Conservation (phyloP, 306 rosid genomes). For the Prunus persica region DNA sequence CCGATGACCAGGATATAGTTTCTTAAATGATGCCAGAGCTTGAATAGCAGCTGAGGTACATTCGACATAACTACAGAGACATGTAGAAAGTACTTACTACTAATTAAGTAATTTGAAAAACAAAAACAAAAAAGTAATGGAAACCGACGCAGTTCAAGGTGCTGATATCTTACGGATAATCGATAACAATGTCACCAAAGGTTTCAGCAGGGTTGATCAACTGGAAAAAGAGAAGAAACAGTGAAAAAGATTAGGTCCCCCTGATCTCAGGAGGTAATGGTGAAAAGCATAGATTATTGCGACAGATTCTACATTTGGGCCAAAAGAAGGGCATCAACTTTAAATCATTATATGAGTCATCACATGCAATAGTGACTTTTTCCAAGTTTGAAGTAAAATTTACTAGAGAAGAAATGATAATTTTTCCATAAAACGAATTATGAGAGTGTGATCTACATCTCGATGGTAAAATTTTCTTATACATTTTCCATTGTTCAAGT, state of each 20-base stretch:
- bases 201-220: conserved; percentile 92
- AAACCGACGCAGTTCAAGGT: conserved; percentile 25
- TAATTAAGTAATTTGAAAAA: background rate
- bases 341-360: background rate
- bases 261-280: background rate
- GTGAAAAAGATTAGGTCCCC: conserved; percentile 12
- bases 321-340: background rate
- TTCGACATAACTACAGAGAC: conserved; percentile 64
- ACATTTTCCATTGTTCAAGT: background rate
- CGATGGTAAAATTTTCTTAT: background rate
- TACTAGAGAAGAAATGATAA: background rate
- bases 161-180: conserved; percentile 74
- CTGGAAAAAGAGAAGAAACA: conserved; percentile 45
- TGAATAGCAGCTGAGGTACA: conserved; percentile 90
- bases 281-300: background rate
- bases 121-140: background rate
- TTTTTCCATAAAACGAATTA: background rate
- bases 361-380: background rate
- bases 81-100: background rate
- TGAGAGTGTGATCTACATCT: background rate
- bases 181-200: conserved; percentile 94
- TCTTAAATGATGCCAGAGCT: conserved; percentile 59
- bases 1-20: conserved; percentile 63
- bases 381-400: background rate
- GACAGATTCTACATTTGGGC: background rate